phyloP scores from a whole-genome alignment of 148 eudicot genomes.

The Rhododendron mucronatum region DNA sequence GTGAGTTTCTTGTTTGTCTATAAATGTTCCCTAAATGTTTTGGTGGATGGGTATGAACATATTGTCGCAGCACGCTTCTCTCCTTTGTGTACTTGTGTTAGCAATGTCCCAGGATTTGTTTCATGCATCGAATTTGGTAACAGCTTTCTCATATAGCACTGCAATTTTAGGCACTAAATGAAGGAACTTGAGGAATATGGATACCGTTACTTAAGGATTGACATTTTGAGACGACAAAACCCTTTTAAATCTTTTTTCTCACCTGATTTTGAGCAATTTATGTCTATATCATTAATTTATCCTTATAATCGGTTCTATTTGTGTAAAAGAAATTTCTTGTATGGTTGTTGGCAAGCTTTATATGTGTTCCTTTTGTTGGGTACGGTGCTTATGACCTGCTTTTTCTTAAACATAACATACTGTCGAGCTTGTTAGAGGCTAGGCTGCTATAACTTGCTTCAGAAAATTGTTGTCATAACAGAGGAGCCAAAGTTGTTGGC shows the following conservation, averaged over 20 bases:
- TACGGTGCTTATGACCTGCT: neutral
- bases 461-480: neutral
- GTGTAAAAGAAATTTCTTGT: neutral
- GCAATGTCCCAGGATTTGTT: neutral
- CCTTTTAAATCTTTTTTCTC: neutral
- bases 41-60: neutral
- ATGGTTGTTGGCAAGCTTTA: neutral
- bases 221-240: neutral
- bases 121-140: neutral
- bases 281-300: neutral
- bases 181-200: neutral
- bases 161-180: neutral
- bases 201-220: neutral
- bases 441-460: neutral
- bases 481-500: neutral
- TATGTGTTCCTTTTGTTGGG: neutral
- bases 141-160: neutral
- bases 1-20: neutral
- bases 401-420: neutral
- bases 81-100: neutral
- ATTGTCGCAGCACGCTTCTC: neutral
- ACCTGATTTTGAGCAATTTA: neutral
- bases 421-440: neutral
- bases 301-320: neutral
- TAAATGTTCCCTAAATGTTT: neutral